Evolutionary conservation across 2,329 filamentous ascomycete species (phyloP), one percentile per base, ranked within the genome.

Genomic region (Mollisiaceae sp.): DNA sequence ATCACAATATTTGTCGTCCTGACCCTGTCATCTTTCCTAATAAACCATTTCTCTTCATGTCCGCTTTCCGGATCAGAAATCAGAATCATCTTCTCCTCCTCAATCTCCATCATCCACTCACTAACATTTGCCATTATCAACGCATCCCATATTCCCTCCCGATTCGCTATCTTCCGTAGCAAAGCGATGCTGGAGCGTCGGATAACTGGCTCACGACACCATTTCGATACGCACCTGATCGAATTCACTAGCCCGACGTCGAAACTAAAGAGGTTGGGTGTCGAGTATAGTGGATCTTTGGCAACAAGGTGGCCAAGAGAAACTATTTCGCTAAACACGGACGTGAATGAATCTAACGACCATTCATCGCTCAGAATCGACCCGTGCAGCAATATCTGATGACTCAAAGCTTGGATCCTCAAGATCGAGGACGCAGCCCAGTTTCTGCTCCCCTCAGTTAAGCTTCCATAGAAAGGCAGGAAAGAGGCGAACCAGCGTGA

Each of bases 201-300:
- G 6, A 61, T 58, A 8, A 14, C 41, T 11, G 65, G 65, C 36
- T 66, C 65, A 20, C 65, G 65, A 61, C 65, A 66, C 60, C 61
- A 66, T 32, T 59, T 59, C 27, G 65, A 59, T 14, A 66, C 41
- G 15, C 60, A 15, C 5, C 65, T 47, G 1, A 66, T 15, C 1
- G 65, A 61, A 39, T 63, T 63, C 14, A 63, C 60, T 8, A 66
- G 45, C 6, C 59, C 57, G 1, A 50, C 35, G 20, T 64, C 65
- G 18, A 66, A 63, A 12, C 35, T 54, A n/a, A 63, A 66, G 15
- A 63, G 52, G 36, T 63, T 20, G 4, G 54, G 55, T 8, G 35
- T 35, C 1, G 24, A 36, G 52, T 58, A 63, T 1, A 61, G 22
- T 1, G 41, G 47, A 35, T 66, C 65, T 4, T 59, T 27, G 18